Evolutionary conservation across 73 alveolate species (phyloP).

Genomic region (Stentor roeselii): DNA sequence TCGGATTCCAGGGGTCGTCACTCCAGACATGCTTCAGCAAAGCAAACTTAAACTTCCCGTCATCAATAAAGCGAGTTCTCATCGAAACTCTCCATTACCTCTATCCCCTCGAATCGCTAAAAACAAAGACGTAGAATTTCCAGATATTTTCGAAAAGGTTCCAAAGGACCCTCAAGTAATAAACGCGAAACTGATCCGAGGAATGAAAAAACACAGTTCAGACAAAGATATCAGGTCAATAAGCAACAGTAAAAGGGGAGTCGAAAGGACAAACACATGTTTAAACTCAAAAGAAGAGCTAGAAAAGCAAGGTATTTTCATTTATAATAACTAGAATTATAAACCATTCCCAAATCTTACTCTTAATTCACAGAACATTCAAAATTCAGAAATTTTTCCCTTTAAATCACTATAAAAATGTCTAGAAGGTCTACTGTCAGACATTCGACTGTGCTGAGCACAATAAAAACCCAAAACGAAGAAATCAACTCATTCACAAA

Average conservation of each 20-base stretch:
- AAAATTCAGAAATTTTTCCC: no score
- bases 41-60: not conserved
- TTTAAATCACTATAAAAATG: not conserved
- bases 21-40: not conserved
- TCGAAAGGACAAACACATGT: no score
- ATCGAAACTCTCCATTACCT: not conserved
- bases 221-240: not conserved
- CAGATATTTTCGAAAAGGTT: not conserved
- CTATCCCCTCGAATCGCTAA: not conserved
- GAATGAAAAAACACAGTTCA: slow-evolving; percentile 9
- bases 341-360: no score
- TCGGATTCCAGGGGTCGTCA: not conserved
- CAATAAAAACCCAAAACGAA: not conserved
- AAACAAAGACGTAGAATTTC: not conserved
- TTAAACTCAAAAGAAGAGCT: no score
- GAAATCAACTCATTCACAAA: not conserved
- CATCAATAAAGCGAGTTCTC: not conserved
- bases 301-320: no score
- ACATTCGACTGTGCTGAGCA: not conserved
- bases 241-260: no score
- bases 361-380: no score
- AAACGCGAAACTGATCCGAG: not conserved
- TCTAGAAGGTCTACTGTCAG: not conserved
- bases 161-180: not conserved
- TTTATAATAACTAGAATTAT: no score